Evolutionary conservation across 2,329 filamentous ascomycete genomes (phyloP).

Genomic region (Aspergillus piperis): DNA sequence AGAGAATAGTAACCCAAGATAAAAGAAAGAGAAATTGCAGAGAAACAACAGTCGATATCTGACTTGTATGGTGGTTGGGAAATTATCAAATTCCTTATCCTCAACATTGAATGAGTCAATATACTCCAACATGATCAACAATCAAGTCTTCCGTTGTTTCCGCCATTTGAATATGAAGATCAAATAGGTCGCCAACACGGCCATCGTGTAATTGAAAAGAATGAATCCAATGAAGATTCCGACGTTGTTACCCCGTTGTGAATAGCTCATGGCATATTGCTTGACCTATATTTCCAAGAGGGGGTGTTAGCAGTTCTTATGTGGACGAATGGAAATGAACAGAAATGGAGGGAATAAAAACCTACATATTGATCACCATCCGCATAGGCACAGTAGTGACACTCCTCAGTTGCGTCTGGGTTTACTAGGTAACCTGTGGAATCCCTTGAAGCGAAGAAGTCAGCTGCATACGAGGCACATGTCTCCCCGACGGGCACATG

Average conservation of each 20-base stretch:
- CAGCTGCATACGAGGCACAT: conserved; percentile 1
- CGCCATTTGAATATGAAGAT: not conserved
- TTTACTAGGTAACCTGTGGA: conserved; percentile 7
- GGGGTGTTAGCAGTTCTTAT: conserved; percentile 41
- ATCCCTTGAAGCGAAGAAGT: not conserved
- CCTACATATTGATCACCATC: conserved; percentile 12
- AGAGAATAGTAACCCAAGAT: no score
- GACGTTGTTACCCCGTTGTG: conserved; percentile 72
- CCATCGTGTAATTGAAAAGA: conserved; percentile 68
- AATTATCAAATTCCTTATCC: no score
- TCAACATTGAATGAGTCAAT: no score
- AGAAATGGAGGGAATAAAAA: not conserved
- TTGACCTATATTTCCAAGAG: conserved; percentile 71
- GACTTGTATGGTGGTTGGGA: no score
- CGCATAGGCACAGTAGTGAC: conserved; percentile 8
- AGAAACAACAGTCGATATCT: no score
- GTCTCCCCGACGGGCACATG: not conserved
- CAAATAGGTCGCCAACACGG: conserved; percentile 46
- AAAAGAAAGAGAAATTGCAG: no score
- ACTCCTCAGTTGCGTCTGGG: not conserved
- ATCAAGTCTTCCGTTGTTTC: no score
- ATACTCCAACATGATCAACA: no score
- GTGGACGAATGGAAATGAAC: not conserved
- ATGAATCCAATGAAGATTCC: conserved; percentile 76
- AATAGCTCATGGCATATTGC: conserved; percentile 68